Percentiles rank a stretch among this genome's conserved stretches.
phyloP scores from a whole-genome alignment of 2,329 filamentous ascomycete genomes.

The Lachnellula willkommii region DNA sequence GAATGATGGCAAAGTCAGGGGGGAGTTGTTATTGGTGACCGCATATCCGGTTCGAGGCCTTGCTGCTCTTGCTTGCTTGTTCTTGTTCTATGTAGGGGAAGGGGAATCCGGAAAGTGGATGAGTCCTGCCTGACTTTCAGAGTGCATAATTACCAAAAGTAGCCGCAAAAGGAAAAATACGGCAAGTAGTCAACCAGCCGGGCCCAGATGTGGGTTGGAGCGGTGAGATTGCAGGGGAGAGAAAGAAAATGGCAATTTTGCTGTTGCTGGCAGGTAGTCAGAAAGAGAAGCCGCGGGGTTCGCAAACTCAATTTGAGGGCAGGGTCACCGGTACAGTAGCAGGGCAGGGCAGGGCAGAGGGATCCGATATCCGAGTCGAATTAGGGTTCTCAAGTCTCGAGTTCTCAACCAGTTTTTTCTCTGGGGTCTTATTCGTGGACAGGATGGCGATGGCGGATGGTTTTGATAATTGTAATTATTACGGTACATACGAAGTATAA shows the following conservation, averaged over 20 bases:
- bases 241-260: too few relatives aligned
- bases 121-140: neutral
- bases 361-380: too few relatives aligned
- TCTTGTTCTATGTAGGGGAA: too few relatives aligned
- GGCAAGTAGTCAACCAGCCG: neutral
- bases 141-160: neutral
- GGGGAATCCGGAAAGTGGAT: neutral
- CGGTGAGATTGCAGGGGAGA: neutral
- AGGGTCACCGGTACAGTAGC: too few relatives aligned
- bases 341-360: too few relatives aligned
- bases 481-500: too few relatives aligned
- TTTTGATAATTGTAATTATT: too few relatives aligned
- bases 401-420: too few relatives aligned
- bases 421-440: too few relatives aligned
- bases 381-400: too few relatives aligned
- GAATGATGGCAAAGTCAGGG: slow-evolving; percentile 1
- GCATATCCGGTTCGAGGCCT: neutral
- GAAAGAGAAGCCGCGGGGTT: neutral
- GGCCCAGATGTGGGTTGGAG: neutral
- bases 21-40: neutral
- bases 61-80: neutral
- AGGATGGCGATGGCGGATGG: too few relatives aligned
- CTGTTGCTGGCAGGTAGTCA: neutral
- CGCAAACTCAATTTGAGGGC: too few relatives aligned
- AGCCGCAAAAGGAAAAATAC: neutral